Base-by-base conservation (phyloP, 495 filamentous ascomycete species). In the Corynascus novoguineensis region DNA sequence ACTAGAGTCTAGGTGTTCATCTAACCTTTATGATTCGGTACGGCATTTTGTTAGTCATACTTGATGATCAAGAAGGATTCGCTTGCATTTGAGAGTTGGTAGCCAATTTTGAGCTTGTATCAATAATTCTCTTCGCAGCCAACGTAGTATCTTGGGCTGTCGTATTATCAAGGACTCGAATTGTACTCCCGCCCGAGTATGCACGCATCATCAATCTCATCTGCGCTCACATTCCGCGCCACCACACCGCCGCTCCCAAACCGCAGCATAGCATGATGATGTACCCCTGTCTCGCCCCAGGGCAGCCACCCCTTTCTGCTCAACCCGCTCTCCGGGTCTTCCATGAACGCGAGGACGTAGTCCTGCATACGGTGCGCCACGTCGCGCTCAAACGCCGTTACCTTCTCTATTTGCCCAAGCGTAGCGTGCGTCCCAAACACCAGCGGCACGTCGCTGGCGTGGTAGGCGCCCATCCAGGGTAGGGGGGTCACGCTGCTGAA, bases 381-480 rank as follows among this genome's bases (percentile, higher is more conserved):
- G 35, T 67, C 49, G 32, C 59, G 64, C 61, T 78, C 64, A 25
- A 66, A 68, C 11, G 59, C 53, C 19, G 69, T 71, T 10, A 72
- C 70, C 2, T 45, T 56, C 5, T 64, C 63, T 17, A 53, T 61
- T 15, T 64, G 29, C 25, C 68, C 65, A 28, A 61, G 48, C n/a
- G 54, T 55, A 10, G 42, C 60, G 38, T 71, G 73, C 35, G 67
- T 74, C 32, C 77, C 77, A 55, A 80, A 79, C 19, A 75, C 62
- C 45, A 78, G 71, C 2, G 76, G 75, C 4, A 78, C 53, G 48
- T 80, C 73, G 37, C 70, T 67, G 2, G 67, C 69, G 53, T 82
- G 79, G 46, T 78, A 82, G n/a, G 79, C 78, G 8, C 78, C 78
- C 55, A 79, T 69, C 74, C 74, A 77, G 19, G 55, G 7, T 28